Evolutionary conservation across 2,329 filamentous ascomycete genomes (phyloP).

Genomic region (Fusarium agapanthi): DNA sequence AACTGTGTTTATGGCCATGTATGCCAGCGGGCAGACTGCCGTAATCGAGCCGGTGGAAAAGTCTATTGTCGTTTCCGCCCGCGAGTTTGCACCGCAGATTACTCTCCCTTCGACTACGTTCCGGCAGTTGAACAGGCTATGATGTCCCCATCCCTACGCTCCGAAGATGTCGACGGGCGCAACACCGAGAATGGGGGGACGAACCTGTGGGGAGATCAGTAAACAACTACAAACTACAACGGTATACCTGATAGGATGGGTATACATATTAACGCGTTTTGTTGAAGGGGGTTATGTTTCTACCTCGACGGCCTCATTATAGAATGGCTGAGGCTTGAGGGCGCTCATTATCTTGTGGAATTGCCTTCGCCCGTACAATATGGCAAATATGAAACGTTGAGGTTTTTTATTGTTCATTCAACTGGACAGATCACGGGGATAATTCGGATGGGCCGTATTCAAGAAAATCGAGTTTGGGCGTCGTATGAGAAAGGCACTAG

Average conservation of each 20-base stretch:
- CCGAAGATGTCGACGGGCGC: conserved; percentile 22
- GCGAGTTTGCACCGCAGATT: conserved; percentile 27
- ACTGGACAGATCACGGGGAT: background rate
- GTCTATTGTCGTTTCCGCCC: conserved; percentile 29
- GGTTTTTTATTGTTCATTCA: background rate
- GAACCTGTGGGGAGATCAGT: conserved; percentile 6
- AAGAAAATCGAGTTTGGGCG: no score
- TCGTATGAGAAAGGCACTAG: background rate
- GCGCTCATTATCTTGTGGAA: background rate
- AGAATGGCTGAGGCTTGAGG: background rate
- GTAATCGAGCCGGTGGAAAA: conserved; percentile 22
- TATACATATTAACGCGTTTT: background rate
- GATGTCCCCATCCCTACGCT: conserved; percentile 19
- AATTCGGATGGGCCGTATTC: background rate
- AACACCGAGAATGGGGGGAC: conserved; percentile 18
- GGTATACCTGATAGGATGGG: conserved; percentile 8
- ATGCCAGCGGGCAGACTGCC: conserved; percentile 34
- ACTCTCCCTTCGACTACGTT: background rate
- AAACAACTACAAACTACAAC: background rate
- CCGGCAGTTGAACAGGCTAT: background rate
- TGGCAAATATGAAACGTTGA: background rate
- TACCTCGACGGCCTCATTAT: background rate
- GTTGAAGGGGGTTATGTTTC: background rate
- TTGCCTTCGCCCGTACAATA: background rate
- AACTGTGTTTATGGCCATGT: conserved; percentile 35